Percentiles rank a stretch among this genome's conserved stretches.
These are phyloP conservation scores for Wickerhamomyces bisporus DNA, from an alignment of 805 yeast species.

Conservation along the genomic window DNA sequence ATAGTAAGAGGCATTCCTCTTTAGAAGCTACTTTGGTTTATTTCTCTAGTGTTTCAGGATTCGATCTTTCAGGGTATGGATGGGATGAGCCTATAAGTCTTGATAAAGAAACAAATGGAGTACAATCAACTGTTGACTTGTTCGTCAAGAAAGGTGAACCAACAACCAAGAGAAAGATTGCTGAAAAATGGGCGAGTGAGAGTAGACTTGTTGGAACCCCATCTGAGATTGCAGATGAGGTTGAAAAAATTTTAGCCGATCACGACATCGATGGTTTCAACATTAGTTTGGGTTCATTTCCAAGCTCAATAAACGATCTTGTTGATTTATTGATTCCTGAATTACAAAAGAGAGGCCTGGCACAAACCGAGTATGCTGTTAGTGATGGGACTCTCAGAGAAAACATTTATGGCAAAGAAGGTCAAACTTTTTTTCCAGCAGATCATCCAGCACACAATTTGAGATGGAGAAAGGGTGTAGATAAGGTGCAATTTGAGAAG, in stretches of 20 bases:
- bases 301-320: constrained; percentile 32
- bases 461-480: constrained; percentile 11
- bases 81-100: constrained; percentile 31
- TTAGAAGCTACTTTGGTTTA: constrained; percentile 26
- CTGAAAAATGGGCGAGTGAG: constrained; percentile 30
- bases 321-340: constrained; percentile 31
- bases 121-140: constrained; percentile 26
- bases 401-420: constrained; percentile 11
- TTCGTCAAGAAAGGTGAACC: constrained; percentile 13
- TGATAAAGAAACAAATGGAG: constrained; percentile 28
- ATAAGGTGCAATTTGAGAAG: constrained; percentile 23
- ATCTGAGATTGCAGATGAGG: constrained; percentile 23
- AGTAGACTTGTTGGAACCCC: constrained; percentile 29
- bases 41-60: constrained; percentile 42
- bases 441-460: constrained; percentile 7
- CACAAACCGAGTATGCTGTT: constrained; percentile 31
- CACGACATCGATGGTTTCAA: constrained; percentile 39
- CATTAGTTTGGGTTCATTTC: constrained; percentile 30
- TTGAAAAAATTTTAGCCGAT: constrained; percentile 32
- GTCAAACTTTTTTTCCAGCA: constrained; percentile 7
- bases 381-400: constrained; percentile 28
- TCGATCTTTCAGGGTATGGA: constrained; percentile 31
- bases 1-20: constrained; percentile 26
- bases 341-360: constrained; percentile 27
- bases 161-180: constrained; percentile 18